Percentiles rank a stretch among this genome's conserved stretches.
phyloP scores from a whole-genome alignment of 2,329 filamentous ascomycete genomes.

The Nemania abortiva region DNA sequence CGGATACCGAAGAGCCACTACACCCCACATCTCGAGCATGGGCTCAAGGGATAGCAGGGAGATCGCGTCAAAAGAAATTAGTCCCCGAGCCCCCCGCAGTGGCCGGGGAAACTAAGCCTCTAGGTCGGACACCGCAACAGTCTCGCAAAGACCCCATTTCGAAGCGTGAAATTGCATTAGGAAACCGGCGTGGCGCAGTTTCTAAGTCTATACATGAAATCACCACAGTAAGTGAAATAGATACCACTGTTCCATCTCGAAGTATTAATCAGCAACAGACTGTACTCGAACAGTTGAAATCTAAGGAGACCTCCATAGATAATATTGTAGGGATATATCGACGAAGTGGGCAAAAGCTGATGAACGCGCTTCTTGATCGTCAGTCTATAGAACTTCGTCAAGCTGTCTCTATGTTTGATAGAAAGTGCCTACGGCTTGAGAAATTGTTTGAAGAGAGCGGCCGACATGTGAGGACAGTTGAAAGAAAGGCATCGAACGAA shows the following conservation, averaged over 20 bases:
- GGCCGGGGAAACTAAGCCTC: neutral
- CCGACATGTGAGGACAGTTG: constrained; percentile 15
- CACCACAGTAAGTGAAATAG: constrained; percentile 23
- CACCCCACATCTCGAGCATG: constrained; percentile 31
- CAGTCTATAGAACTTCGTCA: constrained; percentile 33
- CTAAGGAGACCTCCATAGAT: constrained; percentile 28
- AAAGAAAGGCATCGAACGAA: neutral
- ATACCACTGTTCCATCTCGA: neutral
- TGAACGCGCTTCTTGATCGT: constrained; percentile 27
- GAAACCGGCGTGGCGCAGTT: constrained; percentile 20
- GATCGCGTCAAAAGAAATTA: constrained; percentile 17
- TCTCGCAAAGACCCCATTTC: neutral
- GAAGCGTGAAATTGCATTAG: constrained; percentile 27
- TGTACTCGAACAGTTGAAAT: constrained; percentile 27
- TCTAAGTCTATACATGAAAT: constrained; percentile 26
- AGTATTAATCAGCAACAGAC: constrained; percentile 21
- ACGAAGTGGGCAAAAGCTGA: constrained; percentile 21
- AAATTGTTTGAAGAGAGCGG: constrained; percentile 22
- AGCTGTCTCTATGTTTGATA: constrained; percentile 21
- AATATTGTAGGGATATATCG: constrained; percentile 29
- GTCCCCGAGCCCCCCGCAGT: neutral
- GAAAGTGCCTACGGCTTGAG: constrained; percentile 22
- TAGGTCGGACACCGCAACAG: constrained; percentile 1
- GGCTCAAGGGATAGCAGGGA: constrained; percentile 29
- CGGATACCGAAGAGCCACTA: constrained; percentile 11